A percentile compares a stretch with the other conserved stretches of the same genome.
phyloP scores from a whole-genome alignment of 176 grass and related monocot species.

The Calamus simplicifolius region DNA sequence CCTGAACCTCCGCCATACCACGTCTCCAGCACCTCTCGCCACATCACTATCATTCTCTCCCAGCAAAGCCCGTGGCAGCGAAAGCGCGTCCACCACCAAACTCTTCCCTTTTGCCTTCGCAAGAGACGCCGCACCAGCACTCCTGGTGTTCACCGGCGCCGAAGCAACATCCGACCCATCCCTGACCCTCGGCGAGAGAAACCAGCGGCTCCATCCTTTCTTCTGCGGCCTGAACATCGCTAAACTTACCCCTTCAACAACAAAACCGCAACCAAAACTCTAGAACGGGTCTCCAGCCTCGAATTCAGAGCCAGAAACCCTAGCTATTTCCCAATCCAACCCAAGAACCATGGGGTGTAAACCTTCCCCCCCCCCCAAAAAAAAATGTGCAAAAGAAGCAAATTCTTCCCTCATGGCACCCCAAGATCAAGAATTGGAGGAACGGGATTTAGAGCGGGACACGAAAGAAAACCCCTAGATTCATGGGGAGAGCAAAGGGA shows the following conservation, averaged over 20 bases:
- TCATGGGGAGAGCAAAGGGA: too few relatives aligned
- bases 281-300: constrained; percentile 16
- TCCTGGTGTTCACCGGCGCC: constrained; percentile 22
- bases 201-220: constrained; percentile 61
- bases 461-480: too few relatives aligned
- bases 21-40: constrained; percentile 7
- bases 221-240: constrained; percentile 83
- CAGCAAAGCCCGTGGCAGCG: constrained; percentile 21
- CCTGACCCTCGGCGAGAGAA: constrained; percentile 22
- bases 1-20: constrained; percentile 33
- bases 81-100: constrained; percentile 7
- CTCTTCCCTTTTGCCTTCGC: constrained; percentile 28
- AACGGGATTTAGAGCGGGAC: too few relatives aligned
- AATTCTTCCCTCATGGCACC: too few relatives aligned
- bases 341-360: too few relatives aligned
- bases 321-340: too few relatives aligned
- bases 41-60: constrained; percentile 16
- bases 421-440: too few relatives aligned
- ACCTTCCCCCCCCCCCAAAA: too few relatives aligned
- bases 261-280: constrained; percentile 17
- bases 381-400: too few relatives aligned
- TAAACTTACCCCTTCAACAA: constrained; percentile 19
- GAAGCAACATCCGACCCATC: background rate
- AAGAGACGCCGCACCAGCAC: constrained; percentile 17
- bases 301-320: constrained; percentile 17